Base-by-base conservation (phyloP, 2,329 filamentous ascomycete genomes). In the Mycosphaerella sp. region DNA sequence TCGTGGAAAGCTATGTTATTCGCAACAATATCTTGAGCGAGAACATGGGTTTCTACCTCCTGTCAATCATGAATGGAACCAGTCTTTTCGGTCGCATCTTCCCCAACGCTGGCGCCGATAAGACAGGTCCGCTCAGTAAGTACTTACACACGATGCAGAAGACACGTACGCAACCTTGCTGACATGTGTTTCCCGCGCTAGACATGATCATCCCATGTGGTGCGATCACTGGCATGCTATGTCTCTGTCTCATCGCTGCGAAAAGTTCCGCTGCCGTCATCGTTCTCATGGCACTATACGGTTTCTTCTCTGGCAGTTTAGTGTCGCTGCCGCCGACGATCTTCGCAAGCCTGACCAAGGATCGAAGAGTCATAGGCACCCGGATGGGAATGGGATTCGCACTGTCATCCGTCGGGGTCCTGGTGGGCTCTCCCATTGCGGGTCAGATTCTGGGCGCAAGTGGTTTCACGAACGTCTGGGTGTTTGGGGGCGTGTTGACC, bases 21-120 rank as follows among this genome's bases (percentile, higher is more conserved):
- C 32, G 80, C 11, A 3, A 73, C 44, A 80, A 3, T 48, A 50
- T 45, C 4, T 17, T 53, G 17, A 26, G 41, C 34, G 29, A 39
- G 9, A 74, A 78, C 0, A 67, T 87, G 1, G 81, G 81, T 0
- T 84, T 82, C 58, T 87, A 86, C 62, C 73, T 86, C 6, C 70
- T 88, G 1, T 76, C 84, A 6, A 50, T 56, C 12, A 29, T 45
- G 12, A 45, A 45, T 21, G 43, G 11, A 7, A 29, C 14, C 14
- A 29, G 12, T n/a, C 12, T 34, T 11, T 45, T 45, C 26, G 43
- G 43, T 10, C 73, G 75, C 6, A 73, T 75, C 56, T 60, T 77
- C 2, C 74, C 75, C 0, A 75, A 74, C 39, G 63, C 70, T 47
- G 52, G 74, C 14, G 70, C 73, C 5, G 75, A 77, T 57, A 68